Evolutionary conservation across 1,284 basidiomycete species (phyloP).

Genomic region (Violaceomyces palustris): DNA sequence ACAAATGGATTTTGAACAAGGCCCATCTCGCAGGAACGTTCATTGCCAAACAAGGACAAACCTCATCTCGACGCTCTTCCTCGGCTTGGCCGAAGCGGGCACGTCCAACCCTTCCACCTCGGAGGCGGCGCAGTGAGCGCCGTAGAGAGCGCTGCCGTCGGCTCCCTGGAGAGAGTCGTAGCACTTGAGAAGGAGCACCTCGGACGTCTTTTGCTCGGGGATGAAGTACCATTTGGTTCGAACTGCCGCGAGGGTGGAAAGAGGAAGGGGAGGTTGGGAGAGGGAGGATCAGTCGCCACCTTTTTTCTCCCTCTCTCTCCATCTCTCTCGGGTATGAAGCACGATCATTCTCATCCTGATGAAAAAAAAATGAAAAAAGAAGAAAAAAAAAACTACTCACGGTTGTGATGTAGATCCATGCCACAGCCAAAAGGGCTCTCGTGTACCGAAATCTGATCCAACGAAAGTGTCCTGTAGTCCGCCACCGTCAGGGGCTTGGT

Average conservation of each 20-base stretch:
- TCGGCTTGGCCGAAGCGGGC: slow-evolving; percentile 4
- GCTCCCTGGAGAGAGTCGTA: slow-evolving; percentile 9
- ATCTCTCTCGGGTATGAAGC: too few relatives aligned
- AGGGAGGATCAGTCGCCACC: too few relatives aligned
- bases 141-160: slow-evolving; percentile 9
- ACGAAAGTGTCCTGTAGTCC: slow-evolving; percentile 7
- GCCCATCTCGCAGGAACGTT: too few relatives aligned
- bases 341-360: too few relatives aligned
- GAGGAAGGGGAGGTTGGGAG: too few relatives aligned
- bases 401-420: slow-evolving; percentile 10
- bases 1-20: too few relatives aligned
- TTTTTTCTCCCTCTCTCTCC: too few relatives aligned
- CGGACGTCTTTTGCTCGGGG: slow-evolving; percentile 16
- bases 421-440: slow-evolving; percentile 16
- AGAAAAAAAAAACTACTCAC: too few relatives aligned
- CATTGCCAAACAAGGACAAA: slow-evolving; percentile 19
- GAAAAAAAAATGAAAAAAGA: too few relatives aligned
- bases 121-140: slow-evolving; percentile 15
- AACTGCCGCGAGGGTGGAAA: too few relatives aligned
- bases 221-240: slow-evolving; percentile 16
- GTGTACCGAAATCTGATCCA: slow-evolving; percentile 3
- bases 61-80: slow-evolving; percentile 18
- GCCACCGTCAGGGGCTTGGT: slow-evolving; percentile 14
- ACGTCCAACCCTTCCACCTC: slow-evolving; percentile 5
- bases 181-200: slow-evolving; percentile 14